Base-by-base conservation (phyloP, 495 filamentous ascomycete species). In the Pyrenula aspistea region DNA sequence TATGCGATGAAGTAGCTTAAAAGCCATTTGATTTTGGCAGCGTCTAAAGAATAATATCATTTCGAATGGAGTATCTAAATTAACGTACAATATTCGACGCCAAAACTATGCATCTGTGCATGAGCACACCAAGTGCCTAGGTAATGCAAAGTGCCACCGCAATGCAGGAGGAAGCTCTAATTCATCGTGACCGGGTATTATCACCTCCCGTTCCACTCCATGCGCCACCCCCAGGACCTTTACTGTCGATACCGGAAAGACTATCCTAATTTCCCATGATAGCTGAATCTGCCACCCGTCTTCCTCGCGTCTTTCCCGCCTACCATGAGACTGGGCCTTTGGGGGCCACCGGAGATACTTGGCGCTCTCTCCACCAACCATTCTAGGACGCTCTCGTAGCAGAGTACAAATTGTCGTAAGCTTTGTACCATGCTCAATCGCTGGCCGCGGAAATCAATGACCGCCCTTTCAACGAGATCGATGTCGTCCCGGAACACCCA, bases 391-490 rank as follows among this genome's bases (percentile, higher is more conserved):
- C 87, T 94, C 71, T 98, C 93, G 67, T 98, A 98, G 65, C 93
- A 98, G 47, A 98, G 79, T 55, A 96, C 92, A 70, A 85, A 98
- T 69, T 98, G 93, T 59, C 89, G 81, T 59, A 98, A 73, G 61
- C 87, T 95, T 71, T 98, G 93, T 55, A 98, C 92, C 93, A 97
- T 97, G 71, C 90, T 95, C 4, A 96, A 70, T 56, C 93, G 74
- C 70, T 98, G 94, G 8, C 75, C 76, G 25, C 93, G 77, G 64
- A 98, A 94, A 64, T 96, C 89, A 60, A 89, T 84, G 2, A 98
- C 92, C 0, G 89, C 91, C 64, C 83, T 84, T 56, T 84, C 83
- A 51, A 98, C 79, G 57, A 97, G 69, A 68, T 98, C 94, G 1
- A 86, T 58, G 31, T 77, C 74, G 25, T 85, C 77, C 58, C 83